phyloP scores from a whole-genome alignment of 257 asterid species.

The Solanum boliviense region DNA sequence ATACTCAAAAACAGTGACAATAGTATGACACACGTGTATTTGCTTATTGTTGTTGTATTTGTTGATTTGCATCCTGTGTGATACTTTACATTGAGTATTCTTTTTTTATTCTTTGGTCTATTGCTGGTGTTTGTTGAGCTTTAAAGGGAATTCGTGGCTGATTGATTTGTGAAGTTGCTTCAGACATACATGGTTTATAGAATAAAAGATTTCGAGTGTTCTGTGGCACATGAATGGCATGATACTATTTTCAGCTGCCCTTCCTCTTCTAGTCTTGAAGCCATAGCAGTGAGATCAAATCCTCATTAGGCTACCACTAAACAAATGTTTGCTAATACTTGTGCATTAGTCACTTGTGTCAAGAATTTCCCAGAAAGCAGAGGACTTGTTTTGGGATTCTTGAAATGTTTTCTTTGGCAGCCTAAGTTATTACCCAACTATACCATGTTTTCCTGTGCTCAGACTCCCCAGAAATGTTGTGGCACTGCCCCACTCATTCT shows the following conservation, averaged over 20 bases:
- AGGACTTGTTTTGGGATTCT: too few relatives aligned
- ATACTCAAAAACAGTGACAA: background rate
- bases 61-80: background rate
- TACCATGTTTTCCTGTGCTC: background rate
- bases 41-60: background rate
- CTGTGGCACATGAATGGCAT: background rate
- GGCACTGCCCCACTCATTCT: background rate
- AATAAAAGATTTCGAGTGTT: background rate
- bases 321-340: too few relatives aligned
- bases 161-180: background rate
- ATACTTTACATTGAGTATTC: background rate
- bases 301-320: too few relatives aligned
- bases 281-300: too few relatives aligned
- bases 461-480: background rate
- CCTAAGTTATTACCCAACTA: background rate
- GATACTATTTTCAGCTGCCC: too few relatives aligned
- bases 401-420: background rate
- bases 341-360: too few relatives aligned
- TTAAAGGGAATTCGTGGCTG: background rate
- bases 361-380: too few relatives aligned
- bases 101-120: background rate
- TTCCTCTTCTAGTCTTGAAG: too few relatives aligned
- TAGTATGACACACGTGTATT: background rate
- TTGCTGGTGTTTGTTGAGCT: background rate
- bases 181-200: background rate